Evolutionary conservation across 2,329 filamentous ascomycete genomes (phyloP).

Genomic region (Talaromyces funiculosus): DNA sequence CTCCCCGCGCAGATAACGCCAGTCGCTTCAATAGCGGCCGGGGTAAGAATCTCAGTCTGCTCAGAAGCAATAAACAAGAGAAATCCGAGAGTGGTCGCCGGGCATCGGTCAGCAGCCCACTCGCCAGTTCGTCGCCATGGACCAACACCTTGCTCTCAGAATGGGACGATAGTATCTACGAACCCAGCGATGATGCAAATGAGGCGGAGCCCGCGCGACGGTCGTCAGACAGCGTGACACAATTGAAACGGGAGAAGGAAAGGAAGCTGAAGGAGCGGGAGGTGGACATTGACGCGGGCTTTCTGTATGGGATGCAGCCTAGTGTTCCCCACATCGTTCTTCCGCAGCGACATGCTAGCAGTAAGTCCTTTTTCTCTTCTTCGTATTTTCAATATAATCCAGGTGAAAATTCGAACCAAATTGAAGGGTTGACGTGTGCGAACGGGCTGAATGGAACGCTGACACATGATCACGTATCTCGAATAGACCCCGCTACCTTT

Average conservation of each 20-base stretch:
- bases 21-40: conserved; percentile 59
- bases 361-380: not conserved
- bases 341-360: conserved; percentile 23
- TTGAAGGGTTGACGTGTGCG: not conserved
- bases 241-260: conserved; percentile 17
- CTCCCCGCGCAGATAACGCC: conserved; percentile 24
- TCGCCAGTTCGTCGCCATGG: conserved; percentile 19
- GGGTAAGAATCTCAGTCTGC: conserved; percentile 39
- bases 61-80: not conserved
- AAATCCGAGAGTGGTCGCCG: conserved; percentile 32
- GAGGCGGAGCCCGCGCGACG: conserved; percentile 33
- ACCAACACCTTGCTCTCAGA: conserved; percentile 25
- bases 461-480: not conserved
- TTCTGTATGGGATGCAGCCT: conserved; percentile 44
- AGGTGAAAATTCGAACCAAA: not conserved
- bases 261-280: conserved; percentile 20
- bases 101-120: conserved; percentile 14
- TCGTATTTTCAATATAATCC: not conserved
- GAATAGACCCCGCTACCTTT: conserved; percentile 25
- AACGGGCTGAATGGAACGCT: not conserved
- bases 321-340: conserved; percentile 40
- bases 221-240: conserved; percentile 27
- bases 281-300: conserved; percentile 25
- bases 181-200: conserved; percentile 24
- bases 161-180: conserved; percentile 19